Percentiles rank a stretch among this genome's conserved stretches.
Conservation (phyloP, 2,329 filamentous ascomycete genomes). For the Acarospora socialis region DNA sequence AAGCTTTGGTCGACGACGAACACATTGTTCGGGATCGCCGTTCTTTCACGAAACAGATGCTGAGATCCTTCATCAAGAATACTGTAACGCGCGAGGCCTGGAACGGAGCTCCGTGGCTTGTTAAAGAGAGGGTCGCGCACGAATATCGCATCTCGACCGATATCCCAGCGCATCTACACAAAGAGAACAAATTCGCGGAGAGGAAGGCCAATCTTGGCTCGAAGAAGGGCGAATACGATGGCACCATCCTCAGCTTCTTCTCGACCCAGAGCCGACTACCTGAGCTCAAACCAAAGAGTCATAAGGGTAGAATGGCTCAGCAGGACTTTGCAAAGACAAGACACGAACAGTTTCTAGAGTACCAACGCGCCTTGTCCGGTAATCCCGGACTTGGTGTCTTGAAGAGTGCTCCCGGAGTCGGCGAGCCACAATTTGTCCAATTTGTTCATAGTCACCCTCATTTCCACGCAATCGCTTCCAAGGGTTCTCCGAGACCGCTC, state of each 20-base stretch:
- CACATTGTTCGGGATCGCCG: constrained; percentile 80
- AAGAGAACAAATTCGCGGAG: constrained; percentile 65
- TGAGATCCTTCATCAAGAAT: constrained; percentile 89
- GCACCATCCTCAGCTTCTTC: constrained; percentile 35
- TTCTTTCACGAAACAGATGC: constrained; percentile 84
- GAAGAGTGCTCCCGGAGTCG: constrained; percentile 2
- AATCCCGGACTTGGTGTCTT: constrained; percentile 27
- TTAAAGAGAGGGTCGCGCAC: constrained; percentile 72
- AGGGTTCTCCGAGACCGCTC: constrained; percentile 33
- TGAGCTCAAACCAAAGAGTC: constrained; percentile 61
- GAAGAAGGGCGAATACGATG: constrained; percentile 39
- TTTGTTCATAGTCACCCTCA: constrained; percentile 12
- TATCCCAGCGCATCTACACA: constrained; percentile 66
- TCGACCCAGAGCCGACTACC: constrained; percentile 43
- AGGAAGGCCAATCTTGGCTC: constrained; percentile 58
- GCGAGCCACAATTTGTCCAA: constrained; percentile 4
- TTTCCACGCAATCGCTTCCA: constrained; percentile 13
- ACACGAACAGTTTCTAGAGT: constrained; percentile 34
- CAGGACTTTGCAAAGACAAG: constrained; percentile 33
- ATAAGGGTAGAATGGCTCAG: constrained; percentile 42
- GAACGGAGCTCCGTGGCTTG: constrained; percentile 93
- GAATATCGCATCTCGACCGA: constrained; percentile 78
- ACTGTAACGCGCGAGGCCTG: constrained; percentile 83
- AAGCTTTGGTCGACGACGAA: constrained; percentile 64
- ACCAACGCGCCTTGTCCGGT: constrained; percentile 30